phyloP scores from a whole-genome alignment of 345 rosid species.

The Aquilaria sinensis region DNA sequence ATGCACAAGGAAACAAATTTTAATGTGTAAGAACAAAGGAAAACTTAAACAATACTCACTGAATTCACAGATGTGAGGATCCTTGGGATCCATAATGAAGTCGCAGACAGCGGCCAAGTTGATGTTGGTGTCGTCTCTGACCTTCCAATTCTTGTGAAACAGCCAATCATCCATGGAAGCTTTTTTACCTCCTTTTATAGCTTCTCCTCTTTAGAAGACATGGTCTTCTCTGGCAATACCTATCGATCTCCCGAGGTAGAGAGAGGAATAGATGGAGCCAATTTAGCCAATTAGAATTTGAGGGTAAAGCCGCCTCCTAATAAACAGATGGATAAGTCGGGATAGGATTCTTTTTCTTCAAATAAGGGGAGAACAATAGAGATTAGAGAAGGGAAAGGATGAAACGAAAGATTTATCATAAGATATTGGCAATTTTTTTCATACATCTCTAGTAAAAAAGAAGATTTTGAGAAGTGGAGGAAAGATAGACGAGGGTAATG shows the following conservation, averaged over 20 bases:
- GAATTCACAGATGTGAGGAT: conserved; percentile 84
- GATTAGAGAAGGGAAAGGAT: no score
- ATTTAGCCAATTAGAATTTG: no score
- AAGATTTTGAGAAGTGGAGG: no score
- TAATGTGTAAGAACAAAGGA: conserved; percentile 8
- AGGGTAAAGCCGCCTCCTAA: no score
- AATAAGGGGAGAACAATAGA: no score
- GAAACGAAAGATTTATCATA: no score
- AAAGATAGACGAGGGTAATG: no score
- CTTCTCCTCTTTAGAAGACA: conserved; percentile 79
- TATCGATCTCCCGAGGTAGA: conserved; percentile 16
- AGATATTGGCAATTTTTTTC: no score
- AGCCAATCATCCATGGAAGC: conserved; percentile 97
- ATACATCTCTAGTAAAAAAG: no score
- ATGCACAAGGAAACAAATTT: conserved; percentile 62
- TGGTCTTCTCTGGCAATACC: conserved; percentile 7
- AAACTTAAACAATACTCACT: conserved; percentile 45
- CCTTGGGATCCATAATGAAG: conserved; percentile 93
- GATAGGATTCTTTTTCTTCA: no score
- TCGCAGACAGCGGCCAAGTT: conserved; percentile 80
- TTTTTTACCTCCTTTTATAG: conserved; percentile 92
- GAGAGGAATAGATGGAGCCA: conserved; percentile 4
- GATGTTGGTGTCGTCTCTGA: conserved; percentile 88
- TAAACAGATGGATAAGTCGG: no score
- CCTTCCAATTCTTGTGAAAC: conserved; percentile 97